Conservation (phyloP, 2,329 filamentous ascomycete genomes). For the Dissoconium aciculare region DNA sequence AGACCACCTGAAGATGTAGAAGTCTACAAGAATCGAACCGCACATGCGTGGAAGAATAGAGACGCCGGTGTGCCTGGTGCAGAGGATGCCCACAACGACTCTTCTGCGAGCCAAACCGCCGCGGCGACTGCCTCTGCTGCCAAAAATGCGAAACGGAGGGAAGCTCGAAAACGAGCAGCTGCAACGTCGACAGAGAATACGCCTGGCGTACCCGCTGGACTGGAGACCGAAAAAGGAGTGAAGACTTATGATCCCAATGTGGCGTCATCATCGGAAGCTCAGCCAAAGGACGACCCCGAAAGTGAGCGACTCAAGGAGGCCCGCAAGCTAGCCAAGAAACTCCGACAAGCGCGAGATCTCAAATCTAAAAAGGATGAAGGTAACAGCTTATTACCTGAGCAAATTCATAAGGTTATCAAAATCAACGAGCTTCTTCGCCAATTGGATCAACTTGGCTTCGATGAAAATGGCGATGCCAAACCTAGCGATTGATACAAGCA, state of each 20-base stretch:
- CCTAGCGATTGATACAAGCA: too few relatives aligned
- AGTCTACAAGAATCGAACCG: constrained; percentile 84
- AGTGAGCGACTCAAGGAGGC: constrained; percentile 84
- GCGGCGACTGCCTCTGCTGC: constrained; percentile 41
- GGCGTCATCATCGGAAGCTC: constrained; percentile 13
- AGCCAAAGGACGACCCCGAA: constrained; percentile 47
- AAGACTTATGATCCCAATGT: constrained; percentile 27
- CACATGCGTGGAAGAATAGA: constrained; percentile 68
- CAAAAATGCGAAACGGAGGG: constrained; percentile 74
- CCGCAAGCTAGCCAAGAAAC: constrained; percentile 80
- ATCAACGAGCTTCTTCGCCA: constrained; percentile 88
- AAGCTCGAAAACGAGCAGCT: constrained; percentile 48
- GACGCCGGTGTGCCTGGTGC: constrained; percentile 61
- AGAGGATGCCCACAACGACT: constrained; percentile 33
- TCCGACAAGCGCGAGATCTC: constrained; percentile 82
- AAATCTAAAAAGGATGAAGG: constrained; percentile 83
- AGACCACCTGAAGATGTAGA: constrained; percentile 90
- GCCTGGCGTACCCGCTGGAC: constrained; percentile 8
- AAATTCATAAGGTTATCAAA: constrained; percentile 94
- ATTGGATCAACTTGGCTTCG: constrained; percentile 70
- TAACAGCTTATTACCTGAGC: constrained; percentile 71
- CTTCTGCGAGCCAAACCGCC: constrained; percentile 49
- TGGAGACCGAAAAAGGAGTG: constrained; percentile 20
- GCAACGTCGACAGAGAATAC: constrained; percentile 26
- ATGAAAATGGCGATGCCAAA: constrained; percentile 59